Percentiles rank a stretch among this genome's conserved stretches.
These are phyloP conservation scores for Kuraishia ogatae DNA, from an alignment of 805 yeast species.

Conservation along the genomic window DNA sequence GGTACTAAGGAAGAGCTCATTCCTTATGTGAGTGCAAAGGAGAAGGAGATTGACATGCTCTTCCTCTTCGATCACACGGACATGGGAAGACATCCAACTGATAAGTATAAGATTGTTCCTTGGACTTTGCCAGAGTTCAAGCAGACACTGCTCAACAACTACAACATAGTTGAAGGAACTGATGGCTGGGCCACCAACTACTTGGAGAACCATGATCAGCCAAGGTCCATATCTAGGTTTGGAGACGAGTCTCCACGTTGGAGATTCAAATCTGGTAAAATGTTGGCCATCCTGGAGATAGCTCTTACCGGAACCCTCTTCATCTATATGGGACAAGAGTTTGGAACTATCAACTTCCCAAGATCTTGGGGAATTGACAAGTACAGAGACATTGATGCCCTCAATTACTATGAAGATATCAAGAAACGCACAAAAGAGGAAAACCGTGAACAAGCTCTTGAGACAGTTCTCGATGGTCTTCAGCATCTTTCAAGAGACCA, in stretches of 20 bases:
- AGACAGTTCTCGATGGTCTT: slow-evolving; percentile 24
- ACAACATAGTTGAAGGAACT: slow-evolving; percentile 32
- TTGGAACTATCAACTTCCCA: slow-evolving; percentile 45
- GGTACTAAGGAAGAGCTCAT: slow-evolving; percentile 31
- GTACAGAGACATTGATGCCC: slow-evolving; percentile 41
- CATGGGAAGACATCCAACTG: slow-evolving; percentile 27
- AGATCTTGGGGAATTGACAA: slow-evolving; percentile 37
- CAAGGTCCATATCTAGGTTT: slow-evolving; percentile 43
- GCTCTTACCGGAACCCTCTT: slow-evolving; percentile 46
- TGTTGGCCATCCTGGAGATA: slow-evolving; percentile 34
- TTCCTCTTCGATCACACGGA: slow-evolving; percentile 26
- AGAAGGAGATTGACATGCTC: slow-evolving; percentile 31
- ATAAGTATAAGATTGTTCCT: slow-evolving; percentile 26
- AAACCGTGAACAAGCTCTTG: slow-evolving; percentile 10
- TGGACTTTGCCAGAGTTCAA: slow-evolving; percentile 31
- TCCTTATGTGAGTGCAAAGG: slow-evolving; percentile 29
- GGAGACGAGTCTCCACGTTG: slow-evolving; percentile 30
- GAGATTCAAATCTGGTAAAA: slow-evolving; percentile 35
- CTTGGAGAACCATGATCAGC: slow-evolving; percentile 53
- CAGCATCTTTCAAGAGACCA: slow-evolving; percentile 39
- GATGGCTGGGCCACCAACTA: slow-evolving; percentile 52
- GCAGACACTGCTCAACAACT: slow-evolving; percentile 25
- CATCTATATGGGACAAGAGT: slow-evolving; percentile 55
- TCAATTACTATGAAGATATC: slow-evolving; percentile 28
- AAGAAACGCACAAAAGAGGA: slow-evolving; percentile 15